These are phyloP conservation scores for Cornus kousa DNA, from an alignment of 148 eudicot species.

Conservation along the genomic window DNA sequence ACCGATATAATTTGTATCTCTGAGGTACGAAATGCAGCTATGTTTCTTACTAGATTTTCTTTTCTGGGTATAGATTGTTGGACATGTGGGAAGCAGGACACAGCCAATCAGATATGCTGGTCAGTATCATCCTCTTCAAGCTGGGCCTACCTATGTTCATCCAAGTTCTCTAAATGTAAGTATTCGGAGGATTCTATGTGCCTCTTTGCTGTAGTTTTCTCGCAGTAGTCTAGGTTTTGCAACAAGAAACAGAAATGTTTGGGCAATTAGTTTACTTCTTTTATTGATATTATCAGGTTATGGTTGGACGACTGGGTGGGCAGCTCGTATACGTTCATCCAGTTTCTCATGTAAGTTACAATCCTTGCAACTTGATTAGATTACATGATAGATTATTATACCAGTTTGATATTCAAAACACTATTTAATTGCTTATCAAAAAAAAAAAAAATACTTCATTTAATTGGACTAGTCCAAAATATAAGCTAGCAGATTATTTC, in stretches of 20 bases:
- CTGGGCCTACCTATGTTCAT: conserved; percentile 52
- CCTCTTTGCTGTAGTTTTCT: background rate
- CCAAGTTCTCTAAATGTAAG: conserved; percentile 70
- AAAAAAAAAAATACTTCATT: too few species aligned
- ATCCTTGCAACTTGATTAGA: background rate
- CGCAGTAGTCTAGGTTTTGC: background rate
- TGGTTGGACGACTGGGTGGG: conserved; percentile 69
- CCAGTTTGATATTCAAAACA: background rate
- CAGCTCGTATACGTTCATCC: conserved; percentile 79
- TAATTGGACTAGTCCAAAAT: background rate
- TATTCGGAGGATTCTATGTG: background rate
- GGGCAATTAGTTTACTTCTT: conserved; percentile 7
- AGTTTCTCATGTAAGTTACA: conserved; percentile 64
- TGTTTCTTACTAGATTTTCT: conserved; percentile 7
- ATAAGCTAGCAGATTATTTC: background rate
- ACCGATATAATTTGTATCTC: background rate
- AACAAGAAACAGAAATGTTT: background rate
- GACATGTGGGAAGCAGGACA: conserved; percentile 51
- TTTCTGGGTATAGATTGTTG: conserved; percentile 40
- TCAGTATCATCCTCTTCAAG: conserved; percentile 62
- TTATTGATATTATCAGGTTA: conserved; percentile 45
- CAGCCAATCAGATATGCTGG: conserved; percentile 57
- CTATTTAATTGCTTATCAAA: too few species aligned
- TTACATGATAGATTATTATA: background rate
- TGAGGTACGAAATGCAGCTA: background rate